phyloP scores from a whole-genome alignment of 352 stramenopile species.

The Phytophthora gonapodyides region DNA sequence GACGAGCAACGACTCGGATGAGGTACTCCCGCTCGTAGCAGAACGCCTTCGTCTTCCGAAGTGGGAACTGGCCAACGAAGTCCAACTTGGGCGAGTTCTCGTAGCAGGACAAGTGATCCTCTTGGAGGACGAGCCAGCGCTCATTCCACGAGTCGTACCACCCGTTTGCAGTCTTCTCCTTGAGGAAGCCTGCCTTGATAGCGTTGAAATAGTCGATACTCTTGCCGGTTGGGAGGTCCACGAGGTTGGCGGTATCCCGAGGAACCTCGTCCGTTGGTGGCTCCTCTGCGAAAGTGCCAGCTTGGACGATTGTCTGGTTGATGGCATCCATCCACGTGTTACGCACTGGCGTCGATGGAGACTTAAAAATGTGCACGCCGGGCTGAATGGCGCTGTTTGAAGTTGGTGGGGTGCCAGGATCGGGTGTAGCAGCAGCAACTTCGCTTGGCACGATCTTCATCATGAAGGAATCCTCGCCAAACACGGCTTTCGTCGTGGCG shows the following conservation, averaged over 20 bases:
- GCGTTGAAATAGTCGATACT: slow-evolving; percentile 84
- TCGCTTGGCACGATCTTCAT: slow-evolving; percentile 69
- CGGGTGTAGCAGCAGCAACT: slow-evolving; percentile 20
- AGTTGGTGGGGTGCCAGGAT: slow-evolving; percentile 22
- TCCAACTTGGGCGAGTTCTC: slow-evolving; percentile 80
- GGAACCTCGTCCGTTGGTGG: slow-evolving; percentile 5
- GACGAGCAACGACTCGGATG: slow-evolving; percentile 74
- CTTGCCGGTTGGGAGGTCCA: slow-evolving; percentile 60
- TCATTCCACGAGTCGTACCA: slow-evolving; percentile 88
- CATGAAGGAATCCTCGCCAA: slow-evolving; percentile 83
- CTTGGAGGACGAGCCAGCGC: slow-evolving; percentile 83
- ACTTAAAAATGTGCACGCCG: slow-evolving; percentile 62
- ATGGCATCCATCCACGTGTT: slow-evolving; percentile 74
- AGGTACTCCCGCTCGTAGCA: slow-evolving; percentile 78
- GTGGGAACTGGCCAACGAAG: slow-evolving; percentile 72
- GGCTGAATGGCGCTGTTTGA: slow-evolving; percentile 26
- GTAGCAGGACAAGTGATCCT: slow-evolving; percentile 75
- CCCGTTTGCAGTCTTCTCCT: slow-evolving; percentile 73
- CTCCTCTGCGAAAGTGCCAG: slow-evolving; percentile 23
- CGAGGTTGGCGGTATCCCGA: slow-evolving; percentile 43
- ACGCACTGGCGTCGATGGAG: slow-evolving; percentile 61
- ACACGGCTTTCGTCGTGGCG: slow-evolving; percentile 53
- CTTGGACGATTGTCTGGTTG: slow-evolving; percentile 49
- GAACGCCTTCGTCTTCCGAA: slow-evolving; percentile 68
- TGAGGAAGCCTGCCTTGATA: slow-evolving; percentile 69